Evolutionary conservation across 116 monocot genomes (phyloP).

Genomic region (Trichopus zeylanicus): DNA sequence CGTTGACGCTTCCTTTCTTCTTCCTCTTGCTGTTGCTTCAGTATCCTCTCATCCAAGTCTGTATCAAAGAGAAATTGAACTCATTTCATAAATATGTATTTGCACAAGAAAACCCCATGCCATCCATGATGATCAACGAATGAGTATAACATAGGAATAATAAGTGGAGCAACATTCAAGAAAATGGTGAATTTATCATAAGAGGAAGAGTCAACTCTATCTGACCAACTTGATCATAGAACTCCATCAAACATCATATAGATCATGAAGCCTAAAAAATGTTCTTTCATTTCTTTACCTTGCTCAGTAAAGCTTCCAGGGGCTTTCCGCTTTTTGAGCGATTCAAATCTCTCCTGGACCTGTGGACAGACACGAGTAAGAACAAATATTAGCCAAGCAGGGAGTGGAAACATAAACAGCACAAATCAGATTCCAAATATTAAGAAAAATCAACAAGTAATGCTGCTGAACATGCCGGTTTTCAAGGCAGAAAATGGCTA

Average conservation of each 20-base stretch:
- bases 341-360: constrained; percentile 96
- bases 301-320: constrained; percentile 70
- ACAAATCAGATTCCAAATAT: background rate
- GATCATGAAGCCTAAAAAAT: background rate
- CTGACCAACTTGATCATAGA: background rate
- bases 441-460: background rate
- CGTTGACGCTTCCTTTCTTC: constrained; percentile 83
- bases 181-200: too few relatives aligned
- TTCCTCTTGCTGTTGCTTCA: constrained; percentile 95
- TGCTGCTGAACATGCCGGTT: background rate
- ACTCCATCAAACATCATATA: background rate
- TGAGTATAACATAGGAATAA: background rate
- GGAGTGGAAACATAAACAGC: background rate
- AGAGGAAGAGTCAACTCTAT: too few relatives aligned
- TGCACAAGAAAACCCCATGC: background rate
- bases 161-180: too few relatives aligned
- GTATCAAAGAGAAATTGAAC: background rate
- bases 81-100: background rate
- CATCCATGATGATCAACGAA: background rate
- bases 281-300: constrained; percentile 38
- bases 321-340: constrained; percentile 84
- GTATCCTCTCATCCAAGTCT: constrained; percentile 98
- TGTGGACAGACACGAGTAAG: constrained; percentile 11
- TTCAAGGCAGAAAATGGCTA: too few relatives aligned
- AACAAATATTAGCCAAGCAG: background rate